Base-by-base conservation (phyloP, 495 filamentous ascomycete genomes). In the Penicillium chermesinum region DNA sequence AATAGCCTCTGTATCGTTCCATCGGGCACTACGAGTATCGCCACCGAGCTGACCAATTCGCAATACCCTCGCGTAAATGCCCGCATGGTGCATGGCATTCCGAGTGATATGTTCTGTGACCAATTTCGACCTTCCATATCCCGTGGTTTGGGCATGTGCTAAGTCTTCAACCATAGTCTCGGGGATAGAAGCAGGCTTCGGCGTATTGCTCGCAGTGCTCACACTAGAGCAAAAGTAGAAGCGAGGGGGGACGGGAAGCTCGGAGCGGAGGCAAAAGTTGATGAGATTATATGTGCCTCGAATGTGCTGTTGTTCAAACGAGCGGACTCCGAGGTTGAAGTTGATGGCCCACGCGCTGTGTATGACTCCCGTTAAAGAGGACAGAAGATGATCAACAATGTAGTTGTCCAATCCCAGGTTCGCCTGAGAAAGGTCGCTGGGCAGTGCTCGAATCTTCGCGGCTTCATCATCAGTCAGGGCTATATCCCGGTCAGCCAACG, bases 271-370 rank as follows among this genome's bases (percentile, higher is more conserved):
- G 15, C 77, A 77, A 16, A 87, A 66, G 20, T 73, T 67, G 59
- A 88, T 67, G n/a, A 87, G 73, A 44, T 83, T 78, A 4, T 64
- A 62, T 7, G 82, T 64, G 20, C 82, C 80, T 1, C 66, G 66
- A 46, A 87, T 76, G 53, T 83, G 79, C 19, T 81, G 74, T 25
- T 67, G 63, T 17, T 73, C 76, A 51, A 88, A 87, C 36, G 73
- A 80, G 7, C 68, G 57, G 1, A 85, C 69, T n/a, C 74, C 72
- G 40, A 82, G 67, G 46, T 79, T 84, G 68, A 88, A 88, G 60
- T 88, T 87, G n/a, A 87, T 85, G 0, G 80, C 75, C 84, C 84
- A 88, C 15, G 82, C 85, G 2, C 75, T 71, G 57, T 86, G 84
- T 27, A 85, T 75, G 22, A 84, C 65, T 0, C 69, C 56, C 0